Base-by-base conservation (phyloP, 129 eudicot genomes). In the Centaurea solstitialis region DNA sequence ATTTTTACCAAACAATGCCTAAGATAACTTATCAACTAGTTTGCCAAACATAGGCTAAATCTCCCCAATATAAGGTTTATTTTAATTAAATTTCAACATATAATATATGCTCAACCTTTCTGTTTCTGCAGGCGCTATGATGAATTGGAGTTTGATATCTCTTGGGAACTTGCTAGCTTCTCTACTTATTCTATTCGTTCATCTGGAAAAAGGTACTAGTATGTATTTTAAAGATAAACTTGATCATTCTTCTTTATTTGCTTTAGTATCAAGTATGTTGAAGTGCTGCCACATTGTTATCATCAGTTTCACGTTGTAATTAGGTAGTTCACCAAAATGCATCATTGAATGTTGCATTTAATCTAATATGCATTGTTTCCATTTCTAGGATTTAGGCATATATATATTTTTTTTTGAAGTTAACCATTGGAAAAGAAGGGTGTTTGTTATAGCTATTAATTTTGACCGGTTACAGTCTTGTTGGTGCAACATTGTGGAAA, bases 121-220 rank as follows among this genome's bases (percentile, higher is more conserved):
- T 76, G 72, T 70, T 59, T 37, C 73, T 87, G 91, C 97, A 95
- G 99, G 94, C 84, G 93, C 98, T 74, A 78, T 95, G 66, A 85
- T 91, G 76, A 87, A 91, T 83, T 93, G 95, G 98, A 93, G 99
- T 82, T 76, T 93, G 84, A 88, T 92, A 67, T 92, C 98, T 76
- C 87, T 95, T 47, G 88, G 94, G 82, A 85, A 91, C 89, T 86
- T 95, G 90, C 79, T 88, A 74, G 90, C 89, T 73, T 91, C 93
- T 82, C 94, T 95, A 43, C 80, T 89, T 72, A 80, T 95, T 71
- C 87, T 88, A 65, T 88, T 81, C 73, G 79, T 79, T 79, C 84
- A 87, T 68, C 87, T 90, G 40, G 91, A 90, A 91, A 87, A 88
- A 88, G 98, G 99, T 91, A 74, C 24, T 45, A 39, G 30, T 78